Evolutionary conservation across 106 monocot genomes (phyloP).

Genomic region (Acanthochlamys bracteata): DNA sequence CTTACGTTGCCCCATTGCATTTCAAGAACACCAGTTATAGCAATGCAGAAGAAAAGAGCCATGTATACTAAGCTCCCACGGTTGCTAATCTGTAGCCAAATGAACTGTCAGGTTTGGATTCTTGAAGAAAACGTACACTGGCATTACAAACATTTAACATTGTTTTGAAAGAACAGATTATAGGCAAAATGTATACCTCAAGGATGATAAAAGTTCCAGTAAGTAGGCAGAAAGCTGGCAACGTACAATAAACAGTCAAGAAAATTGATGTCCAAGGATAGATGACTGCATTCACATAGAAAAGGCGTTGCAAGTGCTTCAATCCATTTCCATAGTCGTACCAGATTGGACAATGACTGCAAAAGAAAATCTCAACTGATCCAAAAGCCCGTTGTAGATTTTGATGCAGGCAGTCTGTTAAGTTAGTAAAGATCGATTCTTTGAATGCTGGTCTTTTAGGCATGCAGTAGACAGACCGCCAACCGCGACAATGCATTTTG

Average conservation of each 20-base stretch:
- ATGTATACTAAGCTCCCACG: constrained; percentile 28
- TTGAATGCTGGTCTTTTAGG: neutral
- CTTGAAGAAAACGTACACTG: too few species aligned
- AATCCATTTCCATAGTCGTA: constrained; percentile 67
- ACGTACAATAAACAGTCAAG: constrained; percentile 52
- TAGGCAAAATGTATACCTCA: constrained; percentile 28
- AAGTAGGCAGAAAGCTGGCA: constrained; percentile 67
- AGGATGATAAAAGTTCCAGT: constrained; percentile 62
- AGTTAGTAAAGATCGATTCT: neutral
- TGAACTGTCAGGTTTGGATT: too few species aligned
- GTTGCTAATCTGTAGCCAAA: constrained; percentile 22
- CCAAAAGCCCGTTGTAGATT: constrained; percentile 6
- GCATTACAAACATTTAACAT: too few species aligned
- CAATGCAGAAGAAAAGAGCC: constrained; percentile 22
- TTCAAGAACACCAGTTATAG: neutral
- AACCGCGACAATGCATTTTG: constrained; percentile 3
- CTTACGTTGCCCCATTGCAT: neutral
- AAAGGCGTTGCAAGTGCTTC: constrained; percentile 54
- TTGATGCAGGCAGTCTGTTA: constrained; percentile 6
- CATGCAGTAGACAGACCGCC: constrained; percentile 10
- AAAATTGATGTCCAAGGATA: constrained; percentile 75
- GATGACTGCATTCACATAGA: constrained; percentile 66
- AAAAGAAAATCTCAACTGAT: constrained; percentile 14
- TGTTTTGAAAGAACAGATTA: too few species aligned
- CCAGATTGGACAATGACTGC: constrained; percentile 75